Conservation (phyloP, 2,329 filamentous ascomycete species). For the Pestalotiopsis fici region DNA sequence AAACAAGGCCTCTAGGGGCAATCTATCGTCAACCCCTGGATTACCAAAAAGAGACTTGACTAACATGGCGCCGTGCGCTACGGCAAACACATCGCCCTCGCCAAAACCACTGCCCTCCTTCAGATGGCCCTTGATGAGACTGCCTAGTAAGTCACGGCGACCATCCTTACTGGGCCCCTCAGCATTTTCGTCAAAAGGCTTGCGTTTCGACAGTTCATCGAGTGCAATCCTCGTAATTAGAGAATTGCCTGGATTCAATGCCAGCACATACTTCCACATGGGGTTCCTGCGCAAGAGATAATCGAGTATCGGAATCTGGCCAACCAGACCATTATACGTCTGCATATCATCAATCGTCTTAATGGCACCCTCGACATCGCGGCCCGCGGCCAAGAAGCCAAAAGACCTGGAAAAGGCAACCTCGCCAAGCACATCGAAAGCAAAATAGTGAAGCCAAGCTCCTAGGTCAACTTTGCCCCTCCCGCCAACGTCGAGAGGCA, state of each 20-base stretch:
- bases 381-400: constrained; percentile 50
- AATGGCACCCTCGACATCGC: constrained; percentile 52
- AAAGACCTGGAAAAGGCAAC: constrained; percentile 53
- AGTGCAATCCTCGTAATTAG: constrained; percentile 53
- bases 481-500: not conserved
- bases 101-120: constrained; percentile 48
- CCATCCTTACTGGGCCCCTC: constrained; percentile 40
- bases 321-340: constrained; percentile 53
- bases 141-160: constrained; percentile 51
- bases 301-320: constrained; percentile 53
- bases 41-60: constrained; percentile 16
- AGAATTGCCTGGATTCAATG: constrained; percentile 43
- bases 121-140: constrained; percentile 52
- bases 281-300: constrained; percentile 49
- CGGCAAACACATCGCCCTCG: constrained; percentile 57
- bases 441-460: constrained; percentile 43
- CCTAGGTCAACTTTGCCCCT: constrained; percentile 44
- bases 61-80: constrained; percentile 58
- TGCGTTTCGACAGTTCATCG: constrained; percentile 48
- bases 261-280: constrained; percentile 39
- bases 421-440: constrained; percentile 53
- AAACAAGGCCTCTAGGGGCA: not conserved
- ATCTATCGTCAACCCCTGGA: too few relatives aligned
- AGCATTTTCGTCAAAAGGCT: constrained; percentile 46
- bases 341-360: constrained; percentile 53